Base-by-base conservation (phyloP, 139 green algal species). In the Penium margaritaceum region DNA sequence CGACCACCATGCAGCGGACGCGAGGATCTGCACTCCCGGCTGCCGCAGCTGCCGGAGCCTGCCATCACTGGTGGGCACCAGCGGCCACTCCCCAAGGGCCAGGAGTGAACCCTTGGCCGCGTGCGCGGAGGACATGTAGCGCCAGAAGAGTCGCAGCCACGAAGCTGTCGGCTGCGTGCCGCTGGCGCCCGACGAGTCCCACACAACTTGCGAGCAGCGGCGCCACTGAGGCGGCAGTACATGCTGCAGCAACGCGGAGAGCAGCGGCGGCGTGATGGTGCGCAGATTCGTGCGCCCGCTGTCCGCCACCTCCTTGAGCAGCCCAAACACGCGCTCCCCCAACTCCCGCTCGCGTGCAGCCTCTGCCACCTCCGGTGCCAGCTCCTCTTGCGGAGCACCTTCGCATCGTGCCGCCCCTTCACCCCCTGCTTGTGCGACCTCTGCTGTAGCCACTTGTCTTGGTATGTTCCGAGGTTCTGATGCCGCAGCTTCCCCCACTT, bases 151-250 rank as follows among this genome's bases (percentile, higher is more conserved):
- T 29, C 51, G 15, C 64, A 84, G 34, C 64, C 53, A 67, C 38
- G 60, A 30, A n/a, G 41, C 30, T 27, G 43, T 72, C 0, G 71
- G 66, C n/a, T 82, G 80, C n/a, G n/a, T n/a, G n/a, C n/a, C n/a
- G n/a, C n/a, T n/a, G n/a, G n/a, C n/a, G n/a, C n/a, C n/a, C n/a
- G n/a, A n/a, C n/a, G n/a, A n/a, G n/a, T n/a, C n/a, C 69, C 69
- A 76, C 5, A 55, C 51, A 27, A 87, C 85, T 32, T 74, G 46
- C 1, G 1, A 51, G 29, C 35, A 30, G 27, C 74, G 67, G 5
- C 47, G 36, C 87, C 87, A 91, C 1, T 17, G 34, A 6, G 69
- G 55, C 2, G 85, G 82, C 73, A 91, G 72, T 43, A 89, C 34
- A 21, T 65, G 35, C 43, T 74, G 81, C 71, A 91, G 64, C 12